Percentiles rank a stretch among this genome's conserved stretches.
Evolutionary conservation across 2,329 filamentous ascomycete genomes (phyloP).

Genomic region (Sporothrix pseudoabietina): DNA sequence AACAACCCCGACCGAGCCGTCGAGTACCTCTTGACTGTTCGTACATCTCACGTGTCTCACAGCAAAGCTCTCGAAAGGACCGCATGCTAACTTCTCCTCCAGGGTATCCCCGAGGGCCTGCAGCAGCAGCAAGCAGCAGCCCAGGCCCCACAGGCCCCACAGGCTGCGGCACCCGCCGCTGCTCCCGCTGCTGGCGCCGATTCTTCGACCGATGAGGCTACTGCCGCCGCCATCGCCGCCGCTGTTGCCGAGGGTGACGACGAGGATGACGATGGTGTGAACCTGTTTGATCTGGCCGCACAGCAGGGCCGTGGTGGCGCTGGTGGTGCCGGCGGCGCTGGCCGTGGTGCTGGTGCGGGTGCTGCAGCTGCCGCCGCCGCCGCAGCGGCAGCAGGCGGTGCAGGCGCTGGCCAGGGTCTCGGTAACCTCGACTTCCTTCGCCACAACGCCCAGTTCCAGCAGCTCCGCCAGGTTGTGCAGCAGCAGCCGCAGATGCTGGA

Average conservation of each 20-base stretch:
- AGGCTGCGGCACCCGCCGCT: constrained; percentile 40
- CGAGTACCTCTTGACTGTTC: constrained; percentile 86
- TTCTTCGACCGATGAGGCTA: constrained; percentile 48
- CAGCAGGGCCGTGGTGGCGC: constrained; percentile 61
- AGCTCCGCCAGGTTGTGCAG: constrained; percentile 94
- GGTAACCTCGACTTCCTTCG: constrained; percentile 91
- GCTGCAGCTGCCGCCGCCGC: constrained; percentile 48
- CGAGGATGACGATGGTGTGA: constrained; percentile 70
- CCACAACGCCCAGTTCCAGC: constrained; percentile 96
- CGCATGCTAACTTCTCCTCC: constrained; percentile 1
- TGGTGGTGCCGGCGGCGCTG: constrained; percentile 47
- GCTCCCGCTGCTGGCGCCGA: constrained; percentile 37
- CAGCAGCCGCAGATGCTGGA: constrained; percentile 98
- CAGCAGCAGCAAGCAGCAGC: constrained; percentile 52
- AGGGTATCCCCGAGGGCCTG: constrained; percentile 90
- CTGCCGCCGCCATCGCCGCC: constrained; percentile 48
- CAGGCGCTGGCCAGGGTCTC: constrained; percentile 52
- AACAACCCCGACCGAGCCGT: constrained; percentile 97
- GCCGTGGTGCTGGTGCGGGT: constrained; percentile 46
- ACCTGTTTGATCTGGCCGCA: constrained; percentile 90
- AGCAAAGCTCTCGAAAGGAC: background rate
- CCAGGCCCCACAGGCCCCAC: constrained; percentile 17
- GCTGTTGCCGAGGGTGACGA: constrained; percentile 46
- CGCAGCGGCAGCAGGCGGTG: constrained; percentile 54
- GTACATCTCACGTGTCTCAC: constrained; percentile 40